These are phyloP conservation scores for Boletus tomentosulus DNA, from an alignment of 768 basidiomycete genomes.

Conservation along the genomic window DNA sequence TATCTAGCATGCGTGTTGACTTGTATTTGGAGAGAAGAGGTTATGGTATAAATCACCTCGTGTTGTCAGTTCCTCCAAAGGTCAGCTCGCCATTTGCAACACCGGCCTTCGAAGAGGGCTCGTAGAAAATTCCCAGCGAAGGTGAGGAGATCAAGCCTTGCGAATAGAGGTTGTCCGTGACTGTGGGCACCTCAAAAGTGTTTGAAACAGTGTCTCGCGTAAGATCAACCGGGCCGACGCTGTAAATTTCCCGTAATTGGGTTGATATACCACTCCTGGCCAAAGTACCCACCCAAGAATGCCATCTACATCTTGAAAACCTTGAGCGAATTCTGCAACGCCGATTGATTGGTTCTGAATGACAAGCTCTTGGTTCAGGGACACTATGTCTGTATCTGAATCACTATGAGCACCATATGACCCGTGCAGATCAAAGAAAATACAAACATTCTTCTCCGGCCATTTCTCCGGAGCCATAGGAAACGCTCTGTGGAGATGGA, in stretches of 20 bases:
- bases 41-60: conserved; percentile 31
- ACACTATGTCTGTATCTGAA: conserved; percentile 45
- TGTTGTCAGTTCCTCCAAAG: conserved; percentile 47
- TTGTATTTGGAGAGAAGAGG: neutral
- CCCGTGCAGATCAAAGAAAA: neutral
- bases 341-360: conserved; percentile 48
- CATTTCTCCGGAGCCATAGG: conserved; percentile 54
- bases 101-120: conserved; percentile 38
- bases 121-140: conserved; percentile 50
- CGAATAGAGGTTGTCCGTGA: conserved; percentile 51
- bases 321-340: conserved; percentile 39
- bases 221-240: conserved; percentile 50
- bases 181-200: conserved; percentile 45
- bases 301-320: conserved; percentile 48
- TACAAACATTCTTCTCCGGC: conserved; percentile 47
- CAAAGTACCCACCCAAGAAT: conserved; percentile 40
- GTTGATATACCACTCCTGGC: too few relatives aligned
- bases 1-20: conserved; percentile 18
- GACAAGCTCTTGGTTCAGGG: conserved; percentile 37
- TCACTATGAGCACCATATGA: neutral
- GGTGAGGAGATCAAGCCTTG: conserved; percentile 44
- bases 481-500: conserved; percentile 37
- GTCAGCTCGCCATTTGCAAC: conserved; percentile 52
- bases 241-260: conserved; percentile 11
- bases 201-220: conserved; percentile 42